Base-by-base conservation (phyloP, 371 early-diverging fungal species). In the Capillidium heterosporum region DNA sequence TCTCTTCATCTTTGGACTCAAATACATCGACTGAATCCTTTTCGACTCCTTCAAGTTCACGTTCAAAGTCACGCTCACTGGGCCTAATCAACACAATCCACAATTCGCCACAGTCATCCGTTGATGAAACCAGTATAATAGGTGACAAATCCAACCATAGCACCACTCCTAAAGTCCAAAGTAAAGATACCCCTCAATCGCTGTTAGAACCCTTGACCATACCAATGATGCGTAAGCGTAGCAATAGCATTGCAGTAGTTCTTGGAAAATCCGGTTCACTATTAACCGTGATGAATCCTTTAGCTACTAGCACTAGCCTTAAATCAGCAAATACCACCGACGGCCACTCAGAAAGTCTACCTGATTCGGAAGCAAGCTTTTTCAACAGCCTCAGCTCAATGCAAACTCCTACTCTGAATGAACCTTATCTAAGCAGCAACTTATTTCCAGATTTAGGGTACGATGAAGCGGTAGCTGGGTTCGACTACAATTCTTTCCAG, bases 191-290 rank as follows among this genome's bases (percentile, higher is more conserved):
- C 8, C 7, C 17, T 7, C 17, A 44, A 19, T 19, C 44, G 7
- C 44, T 19, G 31, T n/a, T n/a, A 11, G 21, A 53, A 3, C 24
- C 15, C 23, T 31, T 39, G 2, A 17, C 21, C 19, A 29, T 53
- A n/a, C 39, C 53, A 10, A 53, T 53, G 53, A 24, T 31, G 19
- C 13, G 53, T 17, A 53, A 53, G 53, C 7, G 53, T 27, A 53
- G 53, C 19, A 53, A 53, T 19, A 35, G 35, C 15, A 53, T 53
- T 40, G 41, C 53, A 4, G 35, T 53, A 28, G 28, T 24, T 8
- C 19, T 53, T 10, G 53, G 53, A 40, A 40, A 39, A 53, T 53
- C 32, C 8, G 53, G 53, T 24, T 53, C 53, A 32, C 26, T 53
- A 10, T 8, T 29, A 15, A 53, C 32, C 10, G 17, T 39, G 13